A percentile compares a stretch with the other conserved stretches of the same genome.
These are phyloP conservation scores for Kodamaea kaohsiungensis DNA, from an alignment of 805 yeast genomes.

Conservation along the genomic window DNA sequence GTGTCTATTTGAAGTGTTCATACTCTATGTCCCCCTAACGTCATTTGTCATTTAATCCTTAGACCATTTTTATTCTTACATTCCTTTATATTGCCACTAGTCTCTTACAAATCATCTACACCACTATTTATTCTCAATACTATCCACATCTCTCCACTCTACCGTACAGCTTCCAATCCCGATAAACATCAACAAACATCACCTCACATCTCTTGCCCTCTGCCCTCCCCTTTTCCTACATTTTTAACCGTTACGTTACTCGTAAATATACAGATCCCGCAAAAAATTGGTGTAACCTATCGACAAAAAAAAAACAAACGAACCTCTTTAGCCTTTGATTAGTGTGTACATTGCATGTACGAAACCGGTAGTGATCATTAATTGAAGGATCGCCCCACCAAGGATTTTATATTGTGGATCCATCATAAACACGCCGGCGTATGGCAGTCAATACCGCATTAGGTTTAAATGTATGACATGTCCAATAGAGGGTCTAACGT, in stretches of 20 bases:
- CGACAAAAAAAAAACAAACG: conserved; percentile 1
- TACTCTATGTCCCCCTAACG: background rate
- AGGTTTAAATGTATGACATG: background rate
- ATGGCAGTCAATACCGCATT: background rate
- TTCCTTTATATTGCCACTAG: background rate
- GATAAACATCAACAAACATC: background rate
- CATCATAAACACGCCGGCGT: background rate
- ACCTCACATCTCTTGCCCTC: background rate
- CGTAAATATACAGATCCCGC: conserved; percentile 3
- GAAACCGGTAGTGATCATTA: background rate
- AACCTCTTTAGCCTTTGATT: background rate
- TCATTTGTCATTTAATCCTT: background rate
- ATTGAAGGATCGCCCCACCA: background rate
- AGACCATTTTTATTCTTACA: background rate
- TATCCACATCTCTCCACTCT: too few relatives aligned
- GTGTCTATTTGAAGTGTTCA: background rate
- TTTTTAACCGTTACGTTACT: background rate
- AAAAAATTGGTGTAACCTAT: background rate
- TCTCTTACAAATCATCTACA: background rate
- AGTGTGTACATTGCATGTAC: background rate
- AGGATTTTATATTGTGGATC: background rate
- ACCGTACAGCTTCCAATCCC: too few relatives aligned
- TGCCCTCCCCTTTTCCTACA: background rate
- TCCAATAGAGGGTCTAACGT: background rate
- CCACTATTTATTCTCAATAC: background rate